Evolutionary conservation across 345 rosid species (phyloP), one percentile per base, ranked within the genome.

Genomic region (Citrus sp.): DNA sequence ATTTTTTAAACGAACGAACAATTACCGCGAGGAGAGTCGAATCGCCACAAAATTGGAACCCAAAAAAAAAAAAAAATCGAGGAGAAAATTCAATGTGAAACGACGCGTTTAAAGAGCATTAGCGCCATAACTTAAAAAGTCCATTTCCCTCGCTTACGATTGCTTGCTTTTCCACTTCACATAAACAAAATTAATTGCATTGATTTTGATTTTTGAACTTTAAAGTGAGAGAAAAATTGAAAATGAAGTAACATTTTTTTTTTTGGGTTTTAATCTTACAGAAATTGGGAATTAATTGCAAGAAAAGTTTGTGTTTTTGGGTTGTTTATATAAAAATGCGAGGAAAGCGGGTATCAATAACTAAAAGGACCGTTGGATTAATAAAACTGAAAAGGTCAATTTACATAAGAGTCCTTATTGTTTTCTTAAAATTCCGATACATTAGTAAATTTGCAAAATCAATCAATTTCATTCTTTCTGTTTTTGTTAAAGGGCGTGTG

Each of bases 141-240:
- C 83, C 78, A 80, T 76, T 54, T 49, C 70, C 67, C 71, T 70
- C 51, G 51, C 51, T 46, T 12, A 46, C 16, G 51, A 46, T 46
- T 46, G 18, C 14, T 79, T 62, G 76, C 74, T 65, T 86, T 79
- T 83, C 30, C 24, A 77, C 85, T 83, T 72, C 66, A 85, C 78
- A 75, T 46, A 38, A 67, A 65, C 75, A 58, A 37, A 24, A 35
- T 13, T 46, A 30, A 35, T 70, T 63, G 24, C 27, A 69, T 42
- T 49, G 8, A 37, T 46, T 46, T 13, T 13, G 51, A 46, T 46
- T 46, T 46, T 46, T 46, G 51, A 13, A 46, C 16, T 68, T 25
- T 9, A 0, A 46, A 46, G 51, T 13, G 51, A 13, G 65, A 68
- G 25, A 61, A 49, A 79, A 64, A 59, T 7, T 22, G 35, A 10